Evolutionary conservation across 2,329 filamentous ascomycete species (phyloP).

Genomic region (Diaporthe destruens): DNA sequence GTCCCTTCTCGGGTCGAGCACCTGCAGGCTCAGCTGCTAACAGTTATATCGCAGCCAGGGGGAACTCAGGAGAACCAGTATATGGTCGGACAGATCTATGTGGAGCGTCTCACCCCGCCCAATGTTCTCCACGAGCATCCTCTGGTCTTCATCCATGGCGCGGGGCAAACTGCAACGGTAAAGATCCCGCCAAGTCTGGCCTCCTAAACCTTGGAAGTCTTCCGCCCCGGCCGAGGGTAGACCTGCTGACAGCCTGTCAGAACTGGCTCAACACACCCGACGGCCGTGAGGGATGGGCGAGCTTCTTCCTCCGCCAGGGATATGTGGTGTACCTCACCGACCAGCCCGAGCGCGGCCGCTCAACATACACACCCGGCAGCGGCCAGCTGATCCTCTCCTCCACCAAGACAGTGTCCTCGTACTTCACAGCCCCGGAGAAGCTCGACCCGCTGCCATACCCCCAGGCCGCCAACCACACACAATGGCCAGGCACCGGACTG

Average conservation of each 20-base stretch:
- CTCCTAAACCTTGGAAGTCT: no score
- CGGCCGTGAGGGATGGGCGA: conserved; percentile 59
- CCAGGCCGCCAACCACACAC: conserved; percentile 49
- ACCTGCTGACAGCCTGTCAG: conserved; percentile 41
- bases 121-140: conserved; percentile 5
- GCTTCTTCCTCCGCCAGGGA: conserved; percentile 56
- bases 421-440: conserved; percentile 50
- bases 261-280: conserved; percentile 62
- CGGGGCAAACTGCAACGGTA: conserved; percentile 28
- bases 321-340: conserved; percentile 60
- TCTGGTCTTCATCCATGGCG: conserved; percentile 34
- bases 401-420: not conserved
- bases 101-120: conserved; percentile 32
- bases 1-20: not conserved
- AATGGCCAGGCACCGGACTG: conserved; percentile 57
- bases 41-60: not conserved
- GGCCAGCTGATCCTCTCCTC: not conserved
- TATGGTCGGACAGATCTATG: conserved; percentile 39
- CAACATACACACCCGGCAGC: conserved; percentile 38
- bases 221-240: no score
- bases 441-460: conserved; percentile 43
- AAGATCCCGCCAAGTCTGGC: not conserved
- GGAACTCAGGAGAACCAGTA: not conserved
- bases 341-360: conserved; percentile 55
- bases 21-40: not conserved